phyloP scores from a whole-genome alignment of 495 filamentous ascomycete genomes.

The Haplographium delicatum region DNA sequence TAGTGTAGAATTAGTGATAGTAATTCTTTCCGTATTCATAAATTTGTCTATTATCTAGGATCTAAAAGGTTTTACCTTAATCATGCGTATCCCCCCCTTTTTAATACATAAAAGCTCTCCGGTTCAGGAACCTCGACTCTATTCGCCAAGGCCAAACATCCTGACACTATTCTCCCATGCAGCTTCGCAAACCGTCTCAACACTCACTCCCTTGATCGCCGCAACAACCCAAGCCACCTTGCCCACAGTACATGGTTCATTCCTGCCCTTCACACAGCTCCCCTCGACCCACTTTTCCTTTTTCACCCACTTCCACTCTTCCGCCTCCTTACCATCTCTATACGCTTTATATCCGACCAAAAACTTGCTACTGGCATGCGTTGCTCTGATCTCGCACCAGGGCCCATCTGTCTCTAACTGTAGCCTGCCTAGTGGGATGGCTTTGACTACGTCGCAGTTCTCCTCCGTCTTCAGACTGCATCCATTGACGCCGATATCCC shows the following conservation, averaged over 20 bases:
- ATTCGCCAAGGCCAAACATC: slow-evolving; percentile 74
- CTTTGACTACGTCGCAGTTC: slow-evolving; percentile 62
- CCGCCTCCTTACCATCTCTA: slow-evolving; percentile 6
- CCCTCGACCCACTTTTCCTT: slow-evolving; percentile 90
- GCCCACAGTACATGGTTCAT: slow-evolving; percentile 80
- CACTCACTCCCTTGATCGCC: slow-evolving; percentile 67
- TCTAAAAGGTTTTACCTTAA: no score
- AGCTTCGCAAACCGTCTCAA: slow-evolving; percentile 80
- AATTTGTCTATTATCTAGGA: no score
- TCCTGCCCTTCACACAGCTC: slow-evolving; percentile 81
- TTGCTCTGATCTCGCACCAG: slow-evolving; percentile 51
- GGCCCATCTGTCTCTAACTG: slow-evolving; percentile 80
- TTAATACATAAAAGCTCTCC: no score
- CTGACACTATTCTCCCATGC: slow-evolving; percentile 78
- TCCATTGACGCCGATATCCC: slow-evolving; percentile 69
- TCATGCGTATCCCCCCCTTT: no score
- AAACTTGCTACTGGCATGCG: slow-evolving; percentile 56
- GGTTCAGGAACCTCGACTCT: no score
- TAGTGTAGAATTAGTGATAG: no score
- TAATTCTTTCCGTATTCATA: no score
- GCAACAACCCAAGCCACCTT: slow-evolving; percentile 86
- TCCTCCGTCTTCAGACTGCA: slow-evolving; percentile 70
- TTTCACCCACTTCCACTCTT: slow-evolving; percentile 59
- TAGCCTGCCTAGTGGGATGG: slow-evolving; percentile 59
- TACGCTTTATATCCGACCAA: slow-evolving; percentile 24